Evolutionary conservation across 208 protist species (phyloP), one percentile per base, ranked within the genome.

Genomic region (Herpetomonas tarakana): DNA sequence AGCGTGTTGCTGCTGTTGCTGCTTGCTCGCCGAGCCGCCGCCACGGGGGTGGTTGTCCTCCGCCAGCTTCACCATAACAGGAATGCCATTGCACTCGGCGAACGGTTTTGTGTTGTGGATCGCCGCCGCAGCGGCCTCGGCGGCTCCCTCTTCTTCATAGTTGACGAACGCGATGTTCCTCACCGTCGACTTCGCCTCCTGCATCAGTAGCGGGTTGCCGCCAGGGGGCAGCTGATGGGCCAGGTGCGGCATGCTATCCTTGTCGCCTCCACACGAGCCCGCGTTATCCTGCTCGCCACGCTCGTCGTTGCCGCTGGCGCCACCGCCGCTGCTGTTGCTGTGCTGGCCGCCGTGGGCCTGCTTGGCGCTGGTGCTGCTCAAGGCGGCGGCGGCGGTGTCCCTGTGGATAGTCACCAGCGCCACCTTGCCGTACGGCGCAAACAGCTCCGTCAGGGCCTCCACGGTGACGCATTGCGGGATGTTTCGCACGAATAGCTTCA

Each of bases 401-500:
- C 72, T 74, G 53, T 81, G 74, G 22, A 86, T 52, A 14, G 62
- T 65, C 0, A 86, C 65, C 11, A 52, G 31, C 12, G 52, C 26
- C 12, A 86, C 55, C 22, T 50, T 44, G n/a, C 61, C 66, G 46
- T 59, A 74, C 26, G 19, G 22, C 0, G 25, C 18, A 39, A 74
- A 73, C 0, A 78, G 35, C 16, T 35, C 26, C 21, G 52, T 44
- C 38, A 78, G 58, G 11, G 59, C 30, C 38, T 25, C 51, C 29
- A 54, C 45, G 1, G 67, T 58, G 19, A 65, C 19, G 31, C 53
- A 53, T 0, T 53, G 46, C 30, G 78, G 78, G 44, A 86, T 76
- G 55, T 86, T 86, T 3, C 78, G 78, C 24, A 86, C 71, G 65
- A 86, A 86, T 2, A 86, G 52, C 58, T 86, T 86, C 38, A 54